Conservation (phyloP, 768 basidiomycete species). For the Mycena pura region DNA sequence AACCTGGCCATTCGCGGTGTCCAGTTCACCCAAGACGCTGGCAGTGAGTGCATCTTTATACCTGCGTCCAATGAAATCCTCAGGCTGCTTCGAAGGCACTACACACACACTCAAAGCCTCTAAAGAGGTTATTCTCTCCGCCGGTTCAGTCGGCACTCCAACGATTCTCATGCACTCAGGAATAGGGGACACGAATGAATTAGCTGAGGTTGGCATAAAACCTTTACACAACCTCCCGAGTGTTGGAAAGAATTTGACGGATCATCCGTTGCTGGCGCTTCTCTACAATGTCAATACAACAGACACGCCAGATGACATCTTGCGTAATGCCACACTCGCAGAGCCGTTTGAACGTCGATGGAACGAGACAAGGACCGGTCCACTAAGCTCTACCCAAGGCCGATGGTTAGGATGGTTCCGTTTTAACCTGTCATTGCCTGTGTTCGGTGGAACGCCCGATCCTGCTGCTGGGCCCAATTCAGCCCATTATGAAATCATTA, state of each 20-base stretch:
- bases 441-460: conserved; percentile 28
- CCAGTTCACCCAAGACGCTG: no score
- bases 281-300: conserved; percentile 35
- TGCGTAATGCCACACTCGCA: conserved; percentile 29
- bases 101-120: conserved; percentile 27
- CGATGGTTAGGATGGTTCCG: conserved; percentile 36
- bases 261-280: conserved; percentile 34
- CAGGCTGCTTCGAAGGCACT: conserved; percentile 1
- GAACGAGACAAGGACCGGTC: conserved; percentile 36
- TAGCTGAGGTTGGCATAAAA: conserved; percentile 31
- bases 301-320: conserved; percentile 33
- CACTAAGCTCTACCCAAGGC: conserved; percentile 28
- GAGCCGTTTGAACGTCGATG: conserved; percentile 35
- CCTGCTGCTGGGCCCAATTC: conserved; percentile 34
- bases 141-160: conserved; percentile 44
- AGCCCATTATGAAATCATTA: conserved; percentile 34
- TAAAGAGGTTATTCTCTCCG: conserved; percentile 45
- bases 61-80: neutral
- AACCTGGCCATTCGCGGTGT: conserved; percentile 8
- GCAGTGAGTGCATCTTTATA: no score
- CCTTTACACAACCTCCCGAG: conserved; percentile 34
- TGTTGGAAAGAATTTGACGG: conserved; percentile 42
- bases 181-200: conserved; percentile 34
- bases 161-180: conserved; percentile 43
- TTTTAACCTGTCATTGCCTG: conserved; percentile 8